These are phyloP conservation scores for Wickerhamia fluorescens DNA, from an alignment of 805 yeast genomes.

Conservation along the genomic window DNA sequence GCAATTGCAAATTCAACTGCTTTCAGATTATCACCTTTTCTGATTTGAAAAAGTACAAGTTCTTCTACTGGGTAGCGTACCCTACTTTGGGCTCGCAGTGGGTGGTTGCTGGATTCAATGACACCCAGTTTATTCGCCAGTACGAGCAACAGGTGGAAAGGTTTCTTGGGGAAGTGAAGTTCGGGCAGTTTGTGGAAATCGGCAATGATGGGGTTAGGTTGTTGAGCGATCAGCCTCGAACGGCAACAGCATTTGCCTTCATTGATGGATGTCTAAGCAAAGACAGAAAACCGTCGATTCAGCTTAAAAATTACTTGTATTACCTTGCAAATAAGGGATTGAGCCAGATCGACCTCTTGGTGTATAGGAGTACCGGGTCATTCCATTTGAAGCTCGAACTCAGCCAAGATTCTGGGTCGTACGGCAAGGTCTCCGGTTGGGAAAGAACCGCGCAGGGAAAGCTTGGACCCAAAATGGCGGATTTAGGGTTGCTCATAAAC, in stretches of 20 bases:
- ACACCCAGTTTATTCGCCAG: conserved; percentile 2
- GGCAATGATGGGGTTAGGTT: background rate
- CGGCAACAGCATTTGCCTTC: conserved; percentile 16
- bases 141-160: conserved; percentile 1
- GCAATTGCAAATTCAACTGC: conserved; percentile 10
- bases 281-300: conserved; percentile 38
- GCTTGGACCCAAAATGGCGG: conserved; percentile 76
- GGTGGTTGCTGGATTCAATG: conserved; percentile 15
- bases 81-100: conserved; percentile 59
- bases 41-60: conserved; percentile 83
- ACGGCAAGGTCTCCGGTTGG: conserved; percentile 73
- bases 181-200: conserved; percentile 1
- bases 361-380: conserved; percentile 18
- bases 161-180: background rate
- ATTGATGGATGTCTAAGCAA: conserved; percentile 25
- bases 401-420: conserved; percentile 5
- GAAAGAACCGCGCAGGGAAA: conserved; percentile 71
- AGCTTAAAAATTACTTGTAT: conserved; percentile 53
- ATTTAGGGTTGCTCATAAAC: conserved; percentile 72
- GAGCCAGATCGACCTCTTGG: conserved; percentile 12
- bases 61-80: conserved; percentile 83
- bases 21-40: conserved; percentile 56
- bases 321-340: conserved; percentile 28
- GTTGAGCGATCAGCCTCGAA: background rate
- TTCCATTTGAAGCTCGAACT: conserved; percentile 25